Conservation (phyloP, 1,284 basidiomycete genomes). For the Entoloma clypeatum region DNA sequence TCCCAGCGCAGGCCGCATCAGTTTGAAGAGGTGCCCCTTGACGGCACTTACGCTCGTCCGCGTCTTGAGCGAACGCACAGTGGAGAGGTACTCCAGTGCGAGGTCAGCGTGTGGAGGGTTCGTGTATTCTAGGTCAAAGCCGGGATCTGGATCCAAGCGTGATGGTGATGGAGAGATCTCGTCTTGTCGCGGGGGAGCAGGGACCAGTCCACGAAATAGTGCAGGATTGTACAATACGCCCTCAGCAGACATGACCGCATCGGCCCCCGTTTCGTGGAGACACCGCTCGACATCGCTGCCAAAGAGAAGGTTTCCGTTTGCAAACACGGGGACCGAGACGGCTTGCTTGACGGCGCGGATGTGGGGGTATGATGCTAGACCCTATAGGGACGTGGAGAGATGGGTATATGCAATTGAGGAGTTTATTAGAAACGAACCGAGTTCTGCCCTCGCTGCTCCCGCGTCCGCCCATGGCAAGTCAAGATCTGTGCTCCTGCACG, state of each 20-base stretch:
- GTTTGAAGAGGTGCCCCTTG: conserved; percentile 92
- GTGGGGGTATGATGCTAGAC: conserved; percentile 83
- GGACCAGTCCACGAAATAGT: conserved; percentile 58
- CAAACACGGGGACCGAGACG: conserved; percentile 90
- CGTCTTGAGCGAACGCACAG: conserved; percentile 73
- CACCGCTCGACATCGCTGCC: conserved; percentile 78
- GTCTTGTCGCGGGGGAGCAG: conserved; percentile 9
- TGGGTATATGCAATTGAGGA: conserved; percentile 3
- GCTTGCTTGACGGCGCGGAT: conserved; percentile 85
- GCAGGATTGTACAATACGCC: conserved; percentile 94
- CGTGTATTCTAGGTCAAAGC: conserved; percentile 22
- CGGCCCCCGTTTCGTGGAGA: conserved; percentile 77
- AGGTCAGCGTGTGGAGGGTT: conserved; percentile 65
- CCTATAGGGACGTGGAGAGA: conserved; percentile 38
- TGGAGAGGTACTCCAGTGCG: conserved; percentile 84
- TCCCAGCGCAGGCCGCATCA: conserved; percentile 77
- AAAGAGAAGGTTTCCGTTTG: conserved; percentile 95
- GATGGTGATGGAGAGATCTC: conserved; percentile 10
- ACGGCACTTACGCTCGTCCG: conserved; percentile 73
- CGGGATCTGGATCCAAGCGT: not conserved
- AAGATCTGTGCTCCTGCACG: conserved; percentile 93
- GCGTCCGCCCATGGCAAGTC: conserved; percentile 87
- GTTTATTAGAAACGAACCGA: conserved; percentile 34
- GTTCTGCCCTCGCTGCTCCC: conserved; percentile 89
- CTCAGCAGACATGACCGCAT: conserved; percentile 95